Conservation (phyloP, 2,329 filamentous ascomycete genomes). For the Camillea tinctor region DNA sequence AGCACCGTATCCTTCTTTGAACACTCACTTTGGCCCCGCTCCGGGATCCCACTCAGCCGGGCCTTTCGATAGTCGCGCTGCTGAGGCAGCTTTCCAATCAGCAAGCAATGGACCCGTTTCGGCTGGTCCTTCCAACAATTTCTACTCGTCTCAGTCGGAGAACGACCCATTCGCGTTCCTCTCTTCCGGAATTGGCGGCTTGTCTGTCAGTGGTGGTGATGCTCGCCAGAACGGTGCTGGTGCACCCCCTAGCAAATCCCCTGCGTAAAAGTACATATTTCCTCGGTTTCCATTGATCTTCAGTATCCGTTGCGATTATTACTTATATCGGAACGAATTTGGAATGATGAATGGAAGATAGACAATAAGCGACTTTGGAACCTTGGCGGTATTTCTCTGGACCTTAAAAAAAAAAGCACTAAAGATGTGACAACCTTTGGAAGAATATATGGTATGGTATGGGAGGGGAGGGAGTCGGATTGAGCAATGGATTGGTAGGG, state of each 20-base stretch:
- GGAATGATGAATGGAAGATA: slow-evolving; percentile 41
- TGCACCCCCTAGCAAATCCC: slow-evolving; percentile 58
- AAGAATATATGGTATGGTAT: slow-evolving; percentile 39
- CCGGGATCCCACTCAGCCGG: slow-evolving; percentile 79
- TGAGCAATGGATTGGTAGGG: slow-evolving; percentile 29
- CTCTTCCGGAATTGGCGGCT: slow-evolving; percentile 67
- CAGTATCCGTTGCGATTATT: slow-evolving; percentile 17
- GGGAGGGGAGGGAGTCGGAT: slow-evolving; percentile 11
- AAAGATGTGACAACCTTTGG: slow-evolving; percentile 41
- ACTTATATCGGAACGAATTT: slow-evolving; percentile 37
- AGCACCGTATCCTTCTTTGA: slow-evolving; percentile 77
- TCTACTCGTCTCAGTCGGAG: slow-evolving; percentile 65
- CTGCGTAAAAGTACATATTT: slow-evolving; percentile 43
- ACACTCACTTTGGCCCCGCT: slow-evolving; percentile 75
- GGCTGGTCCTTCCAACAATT: slow-evolving; percentile 72
- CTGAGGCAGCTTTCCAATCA: slow-evolving; percentile 91
- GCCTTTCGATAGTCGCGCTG: slow-evolving; percentile 88
- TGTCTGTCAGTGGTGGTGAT: slow-evolving; percentile 68
- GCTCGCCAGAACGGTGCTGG: slow-evolving; percentile 61
- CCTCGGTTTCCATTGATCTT: slow-evolving; percentile 14
- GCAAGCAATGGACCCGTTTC: slow-evolving; percentile 79
- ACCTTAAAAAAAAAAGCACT: slow-evolving; percentile 36
- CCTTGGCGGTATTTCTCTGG: slow-evolving; percentile 44
- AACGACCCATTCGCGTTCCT: slow-evolving; percentile 80
- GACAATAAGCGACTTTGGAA: slow-evolving; percentile 37